phyloP scores from a whole-genome alignment of 192 early-diverging fungal species.

The Funneliformis mosseae region DNA sequence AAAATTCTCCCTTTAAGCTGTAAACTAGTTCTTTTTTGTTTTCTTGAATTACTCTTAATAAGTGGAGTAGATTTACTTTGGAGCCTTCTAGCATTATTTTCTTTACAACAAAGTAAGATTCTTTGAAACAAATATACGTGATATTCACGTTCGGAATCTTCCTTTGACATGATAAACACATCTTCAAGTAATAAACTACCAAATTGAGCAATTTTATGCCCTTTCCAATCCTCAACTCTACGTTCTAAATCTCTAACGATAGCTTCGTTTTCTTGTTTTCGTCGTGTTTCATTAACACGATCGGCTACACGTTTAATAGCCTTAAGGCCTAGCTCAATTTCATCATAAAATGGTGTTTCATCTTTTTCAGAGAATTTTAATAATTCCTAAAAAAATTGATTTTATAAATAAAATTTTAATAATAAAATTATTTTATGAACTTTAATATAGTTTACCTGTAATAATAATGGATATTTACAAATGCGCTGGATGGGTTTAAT shows the following conservation, averaged over 20 bases:
- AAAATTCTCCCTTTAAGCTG: constrained; percentile 90
- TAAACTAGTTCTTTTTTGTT: constrained; percentile 62
- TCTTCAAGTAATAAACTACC: constrained; percentile 85
- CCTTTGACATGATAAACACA: constrained; percentile 80
- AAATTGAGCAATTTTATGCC: constrained; percentile 72
- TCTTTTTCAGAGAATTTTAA: constrained; percentile 36
- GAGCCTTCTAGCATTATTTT: constrained; percentile 55
- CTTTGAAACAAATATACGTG: constrained; percentile 93
- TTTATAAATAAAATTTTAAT: constrained; percentile 47
- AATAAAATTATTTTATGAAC: constrained; percentile 57
- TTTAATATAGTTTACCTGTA: constrained; percentile 55
- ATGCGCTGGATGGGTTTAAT: constrained; percentile 99
- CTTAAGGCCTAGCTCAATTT: constrained; percentile 72
- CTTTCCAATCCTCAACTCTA: constrained; percentile 93
- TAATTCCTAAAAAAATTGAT: constrained; percentile 18
- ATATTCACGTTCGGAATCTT: constrained; percentile 78
- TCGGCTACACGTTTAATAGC: constrained; percentile 86
- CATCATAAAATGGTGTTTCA: constrained; percentile 56
- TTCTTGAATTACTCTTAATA: constrained; percentile 54
- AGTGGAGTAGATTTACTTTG: constrained; percentile 41
- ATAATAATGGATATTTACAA: constrained; percentile 95
- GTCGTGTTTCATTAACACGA: constrained; percentile 87
- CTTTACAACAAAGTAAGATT: constrained; percentile 93
- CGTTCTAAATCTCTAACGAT: constrained; percentile 79
- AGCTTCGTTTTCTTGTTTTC: constrained; percentile 84